Evolutionary conservation across 2,329 filamentous ascomycete genomes (phyloP), one percentile per base, ranked within the genome.

Genomic region (Botrytis deweyae): DNA sequence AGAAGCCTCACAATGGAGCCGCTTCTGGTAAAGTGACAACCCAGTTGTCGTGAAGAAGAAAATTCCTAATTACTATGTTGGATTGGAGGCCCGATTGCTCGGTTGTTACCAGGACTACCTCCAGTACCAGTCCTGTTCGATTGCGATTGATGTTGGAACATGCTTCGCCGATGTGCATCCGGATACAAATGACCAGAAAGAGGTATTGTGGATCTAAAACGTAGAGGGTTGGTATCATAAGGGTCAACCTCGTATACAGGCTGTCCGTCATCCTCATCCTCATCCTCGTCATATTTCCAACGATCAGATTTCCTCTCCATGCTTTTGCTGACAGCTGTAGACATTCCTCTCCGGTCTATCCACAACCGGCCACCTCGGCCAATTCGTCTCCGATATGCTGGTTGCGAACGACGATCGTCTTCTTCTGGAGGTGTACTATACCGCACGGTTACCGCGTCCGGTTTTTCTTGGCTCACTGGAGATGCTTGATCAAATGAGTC

Each of bases 271-370:
- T 92, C 91, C 75, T 94, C 93, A 78, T 97, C 93, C 40, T 91
- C 91, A 80, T 97, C 93, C 88, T 91, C 90, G 80, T 97, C 93
- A 83, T 93, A 97, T 83, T 94, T 97, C 88, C 92, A 97, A 75
- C 91, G 88, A 80, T 95, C 93, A 73, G 87, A 83, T 68, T 86
- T 81, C 38, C 83, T 81, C 58, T 87, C 83, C 82, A 82, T 81
- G 83, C 85, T 83, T 78, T 83, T 80, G 82, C 84, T 74, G 82
- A 85, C 74, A 79, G 81, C 82, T 70, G 85, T 87, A 62, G 88
- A 87, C 80, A 94, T 85, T 73, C 91, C 90, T 78, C 93, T 90
- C 78, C 94, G 91, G 83, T 98, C 96, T 77, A 98, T 93, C 88
- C 94, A 94, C 77, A 97, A 83, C 58, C 95, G 90, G 76, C 94